Conservation (phyloP, 495 filamentous ascomycete species). For the Trichoderma gamsii region DNA sequence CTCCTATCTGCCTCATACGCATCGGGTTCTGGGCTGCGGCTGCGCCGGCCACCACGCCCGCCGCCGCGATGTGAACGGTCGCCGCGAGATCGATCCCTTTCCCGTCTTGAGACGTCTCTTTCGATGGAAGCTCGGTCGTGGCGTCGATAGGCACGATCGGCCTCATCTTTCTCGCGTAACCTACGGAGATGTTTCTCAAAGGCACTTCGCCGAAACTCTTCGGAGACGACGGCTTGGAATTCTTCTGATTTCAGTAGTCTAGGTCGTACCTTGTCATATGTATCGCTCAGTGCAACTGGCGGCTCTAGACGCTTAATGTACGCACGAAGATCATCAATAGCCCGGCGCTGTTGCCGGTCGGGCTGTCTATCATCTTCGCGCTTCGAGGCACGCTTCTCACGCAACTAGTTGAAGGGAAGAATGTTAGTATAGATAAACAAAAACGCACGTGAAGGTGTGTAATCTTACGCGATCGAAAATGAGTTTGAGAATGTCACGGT, state of each 20-base stretch:
- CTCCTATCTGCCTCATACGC: constrained; percentile 83
- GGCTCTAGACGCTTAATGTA: constrained; percentile 88
- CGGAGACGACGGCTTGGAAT: constrained; percentile 71
- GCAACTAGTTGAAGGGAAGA: constrained; percentile 45
- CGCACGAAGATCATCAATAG: constrained; percentile 77
- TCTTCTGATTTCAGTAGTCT: constrained; percentile 75
- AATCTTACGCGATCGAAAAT: constrained; percentile 67
- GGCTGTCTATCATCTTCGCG: constrained; percentile 79
- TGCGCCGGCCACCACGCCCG: constrained; percentile 39
- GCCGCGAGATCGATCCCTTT: constrained; percentile 51
- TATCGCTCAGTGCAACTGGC: constrained; percentile 67
- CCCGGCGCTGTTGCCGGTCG: constrained; percentile 79
- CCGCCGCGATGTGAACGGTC: constrained; percentile 58
- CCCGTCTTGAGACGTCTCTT: constrained; percentile 48
- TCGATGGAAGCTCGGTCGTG: constrained; percentile 58
- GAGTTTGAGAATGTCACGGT: constrained; percentile 62
- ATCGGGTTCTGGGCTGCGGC: constrained; percentile 77
- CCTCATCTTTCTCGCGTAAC: constrained; percentile 81
- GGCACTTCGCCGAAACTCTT: constrained; percentile 72
- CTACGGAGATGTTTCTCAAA: constrained; percentile 93
- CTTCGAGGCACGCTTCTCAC: constrained; percentile 62
- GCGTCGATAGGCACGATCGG: constrained; percentile 64
- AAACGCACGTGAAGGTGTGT: not conserved
- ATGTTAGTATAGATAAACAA: constrained; percentile 20
- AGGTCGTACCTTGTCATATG: constrained; percentile 76